These are phyloP conservation scores for Peniophora sp. DNA, from an alignment of 1,284 basidiomycete species.

Conservation along the genomic window DNA sequence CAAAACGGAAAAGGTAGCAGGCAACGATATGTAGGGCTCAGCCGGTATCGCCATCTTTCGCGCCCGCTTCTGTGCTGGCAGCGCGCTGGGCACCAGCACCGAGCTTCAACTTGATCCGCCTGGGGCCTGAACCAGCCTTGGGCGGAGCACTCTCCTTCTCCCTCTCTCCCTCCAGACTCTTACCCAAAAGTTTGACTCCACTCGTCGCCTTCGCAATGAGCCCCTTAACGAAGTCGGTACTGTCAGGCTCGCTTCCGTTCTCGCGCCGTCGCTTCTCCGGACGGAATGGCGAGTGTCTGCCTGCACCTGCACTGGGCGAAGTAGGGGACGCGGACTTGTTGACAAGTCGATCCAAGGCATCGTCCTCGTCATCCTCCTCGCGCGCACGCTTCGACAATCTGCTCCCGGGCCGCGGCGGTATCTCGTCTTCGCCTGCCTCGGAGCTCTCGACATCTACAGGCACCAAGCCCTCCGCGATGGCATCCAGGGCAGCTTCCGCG, in stretches of 20 bases:
- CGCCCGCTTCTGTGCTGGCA: slow-evolving; percentile 51
- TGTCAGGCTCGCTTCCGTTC: slow-evolving; percentile 64
- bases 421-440: background rate
- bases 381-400: slow-evolving; percentile 17
- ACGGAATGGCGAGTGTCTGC: slow-evolving; percentile 23
- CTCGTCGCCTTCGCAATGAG: slow-evolving; percentile 4
- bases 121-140: slow-evolving; percentile 48
- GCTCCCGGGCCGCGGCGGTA: slow-evolving; percentile 33
- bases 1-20: no score
- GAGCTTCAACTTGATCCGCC: slow-evolving; percentile 73
- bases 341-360: slow-evolving; percentile 45
- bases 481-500: background rate
- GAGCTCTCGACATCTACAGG: background rate
- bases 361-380: slow-evolving; percentile 37
- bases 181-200: no score
- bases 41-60: slow-evolving; percentile 72
- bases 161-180: background rate
- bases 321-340: slow-evolving; percentile 34
- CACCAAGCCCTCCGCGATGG: background rate
- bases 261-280: slow-evolving; percentile 68
- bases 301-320: slow-evolving; percentile 27
- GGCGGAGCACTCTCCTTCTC: background rate
- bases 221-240: slow-evolving; percentile 16
- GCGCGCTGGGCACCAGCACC: slow-evolving; percentile 32
- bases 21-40: slow-evolving; percentile 17